A percentile compares a stretch with the other conserved stretches of the same genome.
phyloP scores from a whole-genome alignment of 106 monocot genomes.

The Dendrobium catenatum region DNA sequence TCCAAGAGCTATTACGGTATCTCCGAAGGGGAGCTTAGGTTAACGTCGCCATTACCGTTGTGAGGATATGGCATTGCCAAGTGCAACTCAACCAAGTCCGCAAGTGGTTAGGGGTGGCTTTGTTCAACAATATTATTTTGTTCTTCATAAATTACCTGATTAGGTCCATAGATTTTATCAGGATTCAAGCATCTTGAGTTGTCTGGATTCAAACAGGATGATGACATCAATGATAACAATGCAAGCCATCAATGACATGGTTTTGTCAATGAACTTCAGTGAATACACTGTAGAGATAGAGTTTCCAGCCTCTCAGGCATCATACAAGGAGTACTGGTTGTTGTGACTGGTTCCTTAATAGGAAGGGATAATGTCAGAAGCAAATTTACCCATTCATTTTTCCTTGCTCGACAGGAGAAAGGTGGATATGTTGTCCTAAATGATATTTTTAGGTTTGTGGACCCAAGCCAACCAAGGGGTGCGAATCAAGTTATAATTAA shows the following conservation, averaged over 20 bases:
- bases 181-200: conserved; percentile 60
- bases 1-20: not conserved
- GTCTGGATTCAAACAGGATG: conserved; percentile 40
- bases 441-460: conserved; percentile 54
- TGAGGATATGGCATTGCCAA: conserved; percentile 42
- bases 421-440: conserved; percentile 70
- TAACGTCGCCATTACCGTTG: not conserved
- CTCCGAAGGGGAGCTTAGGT: not conserved
- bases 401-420: conserved; percentile 69
- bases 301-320: conserved; percentile 38
- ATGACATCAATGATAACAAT: conserved; percentile 58
- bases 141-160: conserved; percentile 53
- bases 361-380: conserved; percentile 27
- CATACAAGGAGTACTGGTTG: conserved; percentile 48
- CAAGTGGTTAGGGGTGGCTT: conserved; percentile 70
- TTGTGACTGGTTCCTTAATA: conserved; percentile 47
- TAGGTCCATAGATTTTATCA: conserved; percentile 57
- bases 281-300: conserved; percentile 34
- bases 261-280: conserved; percentile 40
- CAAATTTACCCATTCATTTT: conserved; percentile 75
- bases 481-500: conserved; percentile 16
- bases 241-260: conserved; percentile 41
- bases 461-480: conserved; percentile 19
- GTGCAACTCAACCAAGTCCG: conserved; percentile 31
- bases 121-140: conserved; percentile 72